Evolutionary conservation across 2,329 filamentous ascomycete genomes (phyloP).

Genomic region (Fusarium palustre): DNA sequence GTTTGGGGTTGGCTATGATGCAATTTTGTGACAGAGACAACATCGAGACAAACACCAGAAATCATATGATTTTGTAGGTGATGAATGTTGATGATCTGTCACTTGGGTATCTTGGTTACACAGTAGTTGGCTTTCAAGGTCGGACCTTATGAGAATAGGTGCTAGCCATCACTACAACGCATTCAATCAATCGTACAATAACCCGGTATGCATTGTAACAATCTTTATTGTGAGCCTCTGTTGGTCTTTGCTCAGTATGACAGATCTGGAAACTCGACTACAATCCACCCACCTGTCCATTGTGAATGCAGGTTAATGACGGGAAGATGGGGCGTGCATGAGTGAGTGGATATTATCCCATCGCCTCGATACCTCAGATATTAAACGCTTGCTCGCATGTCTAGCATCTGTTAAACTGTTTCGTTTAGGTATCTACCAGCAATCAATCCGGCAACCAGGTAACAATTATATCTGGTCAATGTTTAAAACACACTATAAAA

Average conservation of each 20-base stretch:
- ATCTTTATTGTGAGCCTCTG: not conserved
- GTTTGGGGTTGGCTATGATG: conserved; percentile 11
- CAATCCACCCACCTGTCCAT: not conserved
- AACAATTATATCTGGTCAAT: not conserved
- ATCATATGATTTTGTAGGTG: not conserved
- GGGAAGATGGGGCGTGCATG: not conserved
- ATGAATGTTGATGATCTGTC: not conserved
- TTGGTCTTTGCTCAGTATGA: not conserved
- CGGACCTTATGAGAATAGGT: not conserved
- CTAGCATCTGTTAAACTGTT: not conserved
- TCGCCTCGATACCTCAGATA: not conserved
- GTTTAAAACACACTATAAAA: not conserved
- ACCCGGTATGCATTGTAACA: not conserved
- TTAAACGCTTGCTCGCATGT: not conserved
- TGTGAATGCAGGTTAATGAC: not conserved
- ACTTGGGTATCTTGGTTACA: not conserved
- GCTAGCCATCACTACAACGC: not conserved
- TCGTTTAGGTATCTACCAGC: not conserved
- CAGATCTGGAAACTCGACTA: too few relatives aligned
- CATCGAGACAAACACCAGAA: not conserved
- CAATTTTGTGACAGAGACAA: conserved; percentile 12
- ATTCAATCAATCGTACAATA: not conserved
- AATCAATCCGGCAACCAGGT: not conserved
- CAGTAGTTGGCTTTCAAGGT: not conserved
- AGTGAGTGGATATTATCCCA: not conserved